Evolutionary conservation across 345 rosid species (phyloP), one percentile per base, ranked within the genome.

Genomic region (Lepidium aucheri): DNA sequence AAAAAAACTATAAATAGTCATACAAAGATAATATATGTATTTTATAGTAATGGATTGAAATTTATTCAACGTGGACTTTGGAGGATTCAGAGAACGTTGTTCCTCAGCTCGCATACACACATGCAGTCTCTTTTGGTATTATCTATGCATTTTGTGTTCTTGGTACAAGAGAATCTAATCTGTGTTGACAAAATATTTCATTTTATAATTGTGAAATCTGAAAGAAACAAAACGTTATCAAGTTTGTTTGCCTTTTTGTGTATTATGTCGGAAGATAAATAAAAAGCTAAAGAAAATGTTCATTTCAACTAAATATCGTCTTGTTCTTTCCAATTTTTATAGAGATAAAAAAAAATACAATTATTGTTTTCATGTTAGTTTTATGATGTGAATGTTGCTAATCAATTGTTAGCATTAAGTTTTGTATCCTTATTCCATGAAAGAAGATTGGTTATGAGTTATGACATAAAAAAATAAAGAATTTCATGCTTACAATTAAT

Each of bases 41-140:
- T 60, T 20, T 52, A 53, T 71, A n/a, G 7, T 38, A 45, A 63
- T 18, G 52, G 64, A 46, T 16, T 24, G 63, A 42, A 64, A 2
- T 40, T 72, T 32, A 57, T 64, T 72, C 60, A 72, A 72, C 65
- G 57, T 72, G 76, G 76, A 57, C 54, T 72, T 72, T 72, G 66
- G 71, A 65, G 32, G 76, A 20, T 72, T 55, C 53, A 57, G 65
- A 57, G 54, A 26, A 65, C 44, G 15, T 41, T 73, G 77, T 73
- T 73, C 72, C 77, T 66, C 67, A 60, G 56, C 67, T 58, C 66
- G 77, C 62, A 43, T 65, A 73, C 72, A 73, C 77, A 73, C 72
- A 73, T 66, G 72, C 72, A 73, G 63, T 73, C 51, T 66, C 49
- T 73, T 65, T 73, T 73, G 77, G 72, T 52, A 62, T 52, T 73